Base-by-base conservation (phyloP, 2,329 filamentous ascomycete genomes). In the Bipolaris cookei region DNA sequence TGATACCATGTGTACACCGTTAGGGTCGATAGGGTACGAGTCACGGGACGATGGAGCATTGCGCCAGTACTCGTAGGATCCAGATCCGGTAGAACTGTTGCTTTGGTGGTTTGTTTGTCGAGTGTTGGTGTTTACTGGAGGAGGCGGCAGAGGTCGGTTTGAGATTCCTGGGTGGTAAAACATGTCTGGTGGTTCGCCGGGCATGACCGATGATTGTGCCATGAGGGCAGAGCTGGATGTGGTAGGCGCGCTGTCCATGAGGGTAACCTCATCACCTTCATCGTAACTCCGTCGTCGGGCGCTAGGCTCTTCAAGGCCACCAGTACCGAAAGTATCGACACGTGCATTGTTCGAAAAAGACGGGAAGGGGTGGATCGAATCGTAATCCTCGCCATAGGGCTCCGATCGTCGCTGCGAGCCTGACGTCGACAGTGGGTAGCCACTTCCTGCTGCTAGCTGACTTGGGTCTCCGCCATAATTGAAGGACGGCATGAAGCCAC, bases 291-390 rank as follows among this genome's bases (percentile, higher is more conserved):
- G 82, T 58, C 92, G 86, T 63, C 92, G 80, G 6, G 70, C 82
- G 47, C 83, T 86, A 2, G 93, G 92, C 56, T 90, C 86, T 60
- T 92, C 88, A 25, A 97, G 78, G 1, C 95, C 95, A 38, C 94
- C 95, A n/a, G 92, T 97, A 6, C 91, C 93, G 47, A 87, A 90
- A 44, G 91, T 92, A 75, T 98, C 94, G 48, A 97, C 89, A 51
- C 90, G 85, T 5, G 90, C 91, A 52, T 87, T 83, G 13, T 74
- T 81, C 52, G 78, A 79, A 63, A 86, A 82, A 8, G 83, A 80
- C 23, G 80, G 78, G 64, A 88, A 88, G 3, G 85, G 83, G 66
- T 86, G 84, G 2, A 85, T 80, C 13, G 81, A 77, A 57, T 85
- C 72, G 64, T 72, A 78, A 14, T 71, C 69, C 13, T 80, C 77